Percentiles rank a stretch among this genome's conserved stretches.
Conservation (phyloP, 1,284 basidiomycete species). For the Apiotrichum veenhuisii region DNA sequence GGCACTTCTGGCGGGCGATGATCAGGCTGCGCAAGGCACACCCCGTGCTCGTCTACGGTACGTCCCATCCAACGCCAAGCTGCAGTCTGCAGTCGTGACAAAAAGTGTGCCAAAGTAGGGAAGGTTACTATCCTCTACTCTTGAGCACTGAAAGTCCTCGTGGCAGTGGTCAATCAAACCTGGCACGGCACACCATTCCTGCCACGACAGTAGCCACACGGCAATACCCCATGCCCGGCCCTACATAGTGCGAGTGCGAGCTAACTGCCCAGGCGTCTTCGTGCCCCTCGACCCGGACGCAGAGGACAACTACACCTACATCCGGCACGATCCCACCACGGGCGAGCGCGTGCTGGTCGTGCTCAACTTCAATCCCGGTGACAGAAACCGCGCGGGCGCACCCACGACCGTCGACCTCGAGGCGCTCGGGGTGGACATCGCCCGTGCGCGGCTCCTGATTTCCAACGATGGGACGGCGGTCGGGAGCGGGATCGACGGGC, state of each 20-base stretch:
- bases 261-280: conserved; percentile 27
- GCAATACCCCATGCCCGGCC: no score
- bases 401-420: conserved; percentile 6
- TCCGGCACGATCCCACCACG: conserved; percentile 34
- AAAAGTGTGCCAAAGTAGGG: no score
- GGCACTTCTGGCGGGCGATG: conserved; percentile 60
- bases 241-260: no score
- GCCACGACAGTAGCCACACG: no score
- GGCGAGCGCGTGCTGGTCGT: conserved; percentile 29
- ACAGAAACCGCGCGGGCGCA: conserved; percentile 19
- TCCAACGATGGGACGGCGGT: conserved; percentile 23
- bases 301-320: conserved; percentile 43
- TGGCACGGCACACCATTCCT: no score
- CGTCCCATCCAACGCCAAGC: no score
- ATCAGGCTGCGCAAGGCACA: conserved; percentile 57
- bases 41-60: conserved; percentile 40
- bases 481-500: conserved; percentile 16
- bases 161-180: no score
- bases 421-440: conserved; percentile 19
- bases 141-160: no score
- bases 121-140: no score
- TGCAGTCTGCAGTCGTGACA: no score
- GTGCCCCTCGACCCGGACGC: conserved; percentile 36
- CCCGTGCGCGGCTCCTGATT: conserved; percentile 25
- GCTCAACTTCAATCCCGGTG: conserved; percentile 37